Evolutionary conservation across 2,329 filamentous ascomycete genomes (phyloP), one percentile per base, ranked within the genome.

Genomic region (Ophiocordyceps camponoti-floridani): DNA sequence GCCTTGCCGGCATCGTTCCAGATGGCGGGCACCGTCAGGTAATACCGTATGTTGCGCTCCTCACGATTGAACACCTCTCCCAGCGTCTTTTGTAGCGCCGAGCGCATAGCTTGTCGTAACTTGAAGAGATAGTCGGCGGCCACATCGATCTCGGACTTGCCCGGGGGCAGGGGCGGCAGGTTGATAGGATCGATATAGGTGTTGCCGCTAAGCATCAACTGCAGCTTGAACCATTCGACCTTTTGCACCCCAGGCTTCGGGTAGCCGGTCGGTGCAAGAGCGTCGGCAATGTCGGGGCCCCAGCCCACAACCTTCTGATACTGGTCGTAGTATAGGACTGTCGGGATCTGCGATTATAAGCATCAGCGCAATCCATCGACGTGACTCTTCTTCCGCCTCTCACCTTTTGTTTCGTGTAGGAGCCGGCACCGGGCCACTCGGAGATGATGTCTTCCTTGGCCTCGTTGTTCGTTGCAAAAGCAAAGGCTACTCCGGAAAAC

Each of bases 291-390:
- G 70, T 98, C 91, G 46, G 89, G 88, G 49, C 91, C 91, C 91
- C 91, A 98, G 55, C 91, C 91, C n/a, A 96, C 91, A 43, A 98
- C 91, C 64, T 96, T 95, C 59, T 98, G 91, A 63, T 95, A 94
- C 65, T 96, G 89, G 60, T 98, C 91, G 61, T 98, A 98, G 70
- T 98, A 98, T 48, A 98, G 76, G n/a, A 98, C 91, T 13, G 91
- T 96, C 14, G 91, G 91, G 54, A 98, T 96, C 91, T 94, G 57
- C 10, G n/a, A 19, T 26, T n/a, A 19, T 45, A 7, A 43, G 18
- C 33, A 40, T 38, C 35, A 16, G 18, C 7, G 35, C 35, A 10
- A 3, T 38, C 11, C 28, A 30, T 30, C 28, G 28, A 23, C 18
- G 14, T 11, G 13, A 4, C 45, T 51, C 14, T 23, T 4, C 13